Evolutionary conservation across 2,329 filamentous ascomycete genomes (phyloP), one percentile per base, ranked within the genome.

Genomic region (Sporothrix curviconia): DNA sequence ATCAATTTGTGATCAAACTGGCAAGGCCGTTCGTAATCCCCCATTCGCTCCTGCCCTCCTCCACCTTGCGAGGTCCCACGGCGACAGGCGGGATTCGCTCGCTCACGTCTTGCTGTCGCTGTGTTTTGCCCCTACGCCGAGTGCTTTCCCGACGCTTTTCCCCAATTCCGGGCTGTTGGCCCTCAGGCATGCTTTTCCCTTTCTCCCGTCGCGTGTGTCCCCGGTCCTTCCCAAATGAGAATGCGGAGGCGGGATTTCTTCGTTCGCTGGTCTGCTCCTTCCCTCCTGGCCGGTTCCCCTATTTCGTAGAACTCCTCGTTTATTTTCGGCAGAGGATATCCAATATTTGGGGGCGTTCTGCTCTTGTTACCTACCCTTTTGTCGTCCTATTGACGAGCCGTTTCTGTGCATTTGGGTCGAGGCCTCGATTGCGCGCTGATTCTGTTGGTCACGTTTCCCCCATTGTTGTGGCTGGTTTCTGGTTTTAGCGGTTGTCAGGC

Each of bases 161-260:
- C 50, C 50, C 50, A 52, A 52, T 7, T 52, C 50, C 32, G 24
- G 32, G 24, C 25, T n/a, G 14, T 28, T 46, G 24, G 22, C 25
- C 46, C 37, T 15, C 34, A 51, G 49, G 32, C 32, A 15, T 36
- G 17, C n/a, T 24, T 50, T 37, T 37, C 32, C 30, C 25, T 17
- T 24, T 12, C 32, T n/a, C 17, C 32, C 17, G 8, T 52, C 34
- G 25, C 30, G 19, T 19, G 22, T 40, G 34, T 22, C 39, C 36
- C 30, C 52, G 39, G 25, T 44, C 30, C 25, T 55, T 55, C 52
- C 52, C 30, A n/a, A n/a, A n/a, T 34, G 25, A 44, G 24, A 37
- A 55, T 55, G 52, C 40, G 52, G 52, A 55, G 52, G 52, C 40
- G 40, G 52, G 52, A 30, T 53, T 53, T 24, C 50, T 37, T 51